phyloP scores from a whole-genome alignment of 345 rosid genomes.

The Sisymbrium altissimum region DNA sequence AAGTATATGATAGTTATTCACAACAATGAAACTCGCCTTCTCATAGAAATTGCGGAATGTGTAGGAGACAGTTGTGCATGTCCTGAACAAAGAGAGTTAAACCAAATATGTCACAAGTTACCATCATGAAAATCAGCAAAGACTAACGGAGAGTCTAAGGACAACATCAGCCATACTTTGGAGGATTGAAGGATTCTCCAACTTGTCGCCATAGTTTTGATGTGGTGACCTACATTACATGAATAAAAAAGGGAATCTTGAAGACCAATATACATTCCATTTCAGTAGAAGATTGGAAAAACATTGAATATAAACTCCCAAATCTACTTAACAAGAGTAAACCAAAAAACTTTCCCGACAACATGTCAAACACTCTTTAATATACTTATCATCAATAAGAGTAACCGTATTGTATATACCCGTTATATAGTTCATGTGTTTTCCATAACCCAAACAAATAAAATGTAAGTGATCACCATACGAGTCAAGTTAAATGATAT shows the following conservation, averaged over 20 bases:
- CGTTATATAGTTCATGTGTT: conserved; percentile 8
- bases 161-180: conserved; percentile 55
- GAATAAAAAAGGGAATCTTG: conserved; percentile 7
- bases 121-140: background rate
- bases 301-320: background rate
- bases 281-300: conserved; percentile 4
- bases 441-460: background rate
- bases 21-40: conserved; percentile 51
- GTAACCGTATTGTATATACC: background rate
- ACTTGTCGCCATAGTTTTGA: conserved; percentile 82
- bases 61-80: conserved; percentile 92
- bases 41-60: conserved; percentile 88
- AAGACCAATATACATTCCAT: conserved; percentile 9
- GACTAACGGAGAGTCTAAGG: conserved; percentile 5
- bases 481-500: conserved; percentile 5
- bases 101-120: conserved; percentile 5
- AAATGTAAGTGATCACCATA: background rate
- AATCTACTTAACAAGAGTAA: background rate
- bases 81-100: conserved; percentile 45
- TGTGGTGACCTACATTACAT: conserved; percentile 65
- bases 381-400: background rate
- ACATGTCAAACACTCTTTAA: conserved; percentile 11
- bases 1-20: background rate
- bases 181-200: conserved; percentile 91
- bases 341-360: background rate